Base-by-base conservation (phyloP, 176 grass and related monocot species). In the Ensete glaucum region DNA sequence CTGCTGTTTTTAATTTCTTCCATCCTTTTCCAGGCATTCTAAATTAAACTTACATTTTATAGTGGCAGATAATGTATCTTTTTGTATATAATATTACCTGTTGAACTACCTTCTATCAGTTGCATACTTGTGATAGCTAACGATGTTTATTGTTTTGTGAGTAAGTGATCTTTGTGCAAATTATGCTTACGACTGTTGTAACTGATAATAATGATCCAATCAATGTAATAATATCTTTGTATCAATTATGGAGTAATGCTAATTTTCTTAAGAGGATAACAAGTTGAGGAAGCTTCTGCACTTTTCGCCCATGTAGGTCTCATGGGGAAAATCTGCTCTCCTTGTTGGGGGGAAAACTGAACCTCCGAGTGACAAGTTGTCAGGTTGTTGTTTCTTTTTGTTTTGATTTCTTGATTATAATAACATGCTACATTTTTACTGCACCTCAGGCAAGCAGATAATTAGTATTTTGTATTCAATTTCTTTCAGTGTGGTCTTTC, bases 261-360 rank as follows among this genome's bases (percentile, higher is more conserved):
- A 52, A 16, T n/a, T 51, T 70, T 50, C 48, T 50, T 52, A n/a
- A 11, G 11, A 11, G 14, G 17, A 70, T 70, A 15, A 70, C 21
- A 43, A 14, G 20, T 50, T 60, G 19, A 60, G 17, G 21, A 29
- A 34, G 14, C 34, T 70, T 70, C 8, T 51, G 43, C 67, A 51
- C 14, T 70, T 51, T 70, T 70, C 43, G 0, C 11, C 51, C 17
- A 27, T 80, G 52, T 82, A 98, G 95, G 88, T 98, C 52, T 81
- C 95, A 70, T 98, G 90, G 88, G 95, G 84, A 52, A 98, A 98
- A 82, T 84, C 76, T 67, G 87, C 87, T 78, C 93, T 98, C 54
- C 88, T 98, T 87, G 73, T 98, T 73, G 90, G 95, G 83, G 95
- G 95, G 25, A 94, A 91, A 89, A 98, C 82, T 34, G 90, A 98